Percentiles rank a stretch among this genome's conserved stretches.
phyloP scores from a whole-genome alignment of 2,329 filamentous ascomycete species.

The Canariomyces notabilis region DNA sequence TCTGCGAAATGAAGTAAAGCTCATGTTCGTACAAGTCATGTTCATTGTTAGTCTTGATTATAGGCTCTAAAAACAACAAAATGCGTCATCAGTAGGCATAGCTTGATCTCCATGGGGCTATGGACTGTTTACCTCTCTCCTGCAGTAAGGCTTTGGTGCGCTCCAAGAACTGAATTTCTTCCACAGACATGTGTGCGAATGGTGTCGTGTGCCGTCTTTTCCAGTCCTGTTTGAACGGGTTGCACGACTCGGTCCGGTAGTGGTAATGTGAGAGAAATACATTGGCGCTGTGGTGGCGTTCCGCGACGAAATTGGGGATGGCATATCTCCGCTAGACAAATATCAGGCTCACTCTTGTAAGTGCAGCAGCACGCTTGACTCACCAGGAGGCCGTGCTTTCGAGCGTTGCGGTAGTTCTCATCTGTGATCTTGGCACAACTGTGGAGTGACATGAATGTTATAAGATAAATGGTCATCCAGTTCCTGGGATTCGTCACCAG shows the following conservation, averaged over 20 bases:
- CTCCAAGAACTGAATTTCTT: slow-evolving; percentile 6
- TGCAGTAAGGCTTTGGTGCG: slow-evolving; percentile 3
- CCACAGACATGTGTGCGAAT: slow-evolving; percentile 11
- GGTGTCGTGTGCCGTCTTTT: slow-evolving; percentile 12
- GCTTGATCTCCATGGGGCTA: not conserved
- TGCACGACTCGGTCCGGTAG: slow-evolving; percentile 13
- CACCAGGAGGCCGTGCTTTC: slow-evolving; percentile 14
- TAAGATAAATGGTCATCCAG: slow-evolving; percentile 19
- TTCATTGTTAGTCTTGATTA: slow-evolving; percentile 8
- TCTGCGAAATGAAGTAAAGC: slow-evolving; percentile 15
- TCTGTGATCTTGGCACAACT: slow-evolving; percentile 11
- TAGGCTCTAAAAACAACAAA: not conserved
- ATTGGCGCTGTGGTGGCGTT: slow-evolving; percentile 16
- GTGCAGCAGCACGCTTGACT: not conserved
- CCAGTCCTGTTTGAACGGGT: slow-evolving; percentile 17
- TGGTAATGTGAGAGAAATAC: slow-evolving; percentile 16
- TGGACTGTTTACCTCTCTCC: slow-evolving; percentile 4
- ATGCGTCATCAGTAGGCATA: not conserved
- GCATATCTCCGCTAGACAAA: slow-evolving; percentile 10
- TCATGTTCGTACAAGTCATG: slow-evolving; percentile 13
- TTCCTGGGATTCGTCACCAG: slow-evolving; percentile 11
- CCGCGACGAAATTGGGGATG: slow-evolving; percentile 13
- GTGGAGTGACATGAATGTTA: slow-evolving; percentile 16
- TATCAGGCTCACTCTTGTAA: not conserved
- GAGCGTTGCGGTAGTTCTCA: slow-evolving; percentile 14